Evolutionary conservation across 192 early-diverging fungal genomes (phyloP), one percentile per base, ranked within the genome.

Genomic region (Paraglomus occultum): DNA sequence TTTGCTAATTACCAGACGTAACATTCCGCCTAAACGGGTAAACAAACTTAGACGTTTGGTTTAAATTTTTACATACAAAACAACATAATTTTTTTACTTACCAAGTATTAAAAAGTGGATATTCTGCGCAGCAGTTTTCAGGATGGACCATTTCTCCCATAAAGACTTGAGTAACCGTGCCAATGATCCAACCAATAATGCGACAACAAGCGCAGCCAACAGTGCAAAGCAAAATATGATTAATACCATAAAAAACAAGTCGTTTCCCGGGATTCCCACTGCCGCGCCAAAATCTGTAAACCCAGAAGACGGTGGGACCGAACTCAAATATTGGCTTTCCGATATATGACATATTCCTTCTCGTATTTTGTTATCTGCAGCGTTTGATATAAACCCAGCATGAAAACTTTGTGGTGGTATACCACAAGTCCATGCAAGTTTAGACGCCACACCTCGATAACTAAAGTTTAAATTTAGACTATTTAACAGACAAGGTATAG

Each of bases 1-100:
- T 42, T 59, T 43, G 17, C 23, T 40, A 51, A 18, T 65, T 40
- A 65, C 63, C 15, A 31, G 31, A 65, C 63, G 63, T 50, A 65
- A 9, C 8, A 65, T 51, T 65, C 63, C 63, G 51, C 63, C 63
- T 65, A 8, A 20, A 18, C 20, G 45, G n/a, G 17, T 17, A 61
- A 63, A 10, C 2, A 47, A 31, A 45, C 44, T 22, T 10, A 15
- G 20, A 22, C 8, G 48, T 11, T 22, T 39, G 15, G 8, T 64
- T 17, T 59, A 42, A 59, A n/a, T 14, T 40, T 11, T 23, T 57
- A 12, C 57, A n/a, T 40, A 40, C 9, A 59, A n/a, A 1, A 15
- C 17, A 43, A 59, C 4, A n/a, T 1, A 39, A 40, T 59, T 59
- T 6, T 11, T 59, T 38, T 11, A 65, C 63, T 39, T 38, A 65